Base-by-base conservation (phyloP, 768 basidiomycete genomes). In the Termitomyces eurrhizus region DNA sequence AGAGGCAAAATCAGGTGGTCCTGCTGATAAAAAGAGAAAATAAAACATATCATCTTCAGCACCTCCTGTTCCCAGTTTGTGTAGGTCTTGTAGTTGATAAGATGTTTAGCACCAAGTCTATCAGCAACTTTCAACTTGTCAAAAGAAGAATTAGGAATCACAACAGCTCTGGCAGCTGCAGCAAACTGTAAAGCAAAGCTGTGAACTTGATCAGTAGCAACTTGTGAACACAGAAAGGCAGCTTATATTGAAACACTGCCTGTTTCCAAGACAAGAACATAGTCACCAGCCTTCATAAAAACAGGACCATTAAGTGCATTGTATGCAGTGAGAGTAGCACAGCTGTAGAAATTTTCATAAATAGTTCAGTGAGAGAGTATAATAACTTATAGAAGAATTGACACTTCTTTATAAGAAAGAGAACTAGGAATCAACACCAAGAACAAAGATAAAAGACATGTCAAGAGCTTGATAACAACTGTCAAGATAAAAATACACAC, bases 131-230 rank as follows among this genome's bases (percentile, higher is more conserved):
- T 75, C 16, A 88, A 75, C 65, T 90, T 90, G 64, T 88, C 85
- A 0, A 84, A 85, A 0, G 86, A 88, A 0, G 87, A 88, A 0
- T 87, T 89, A 32, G 79, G 77, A 64, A 90, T 87, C 59, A 88
- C 86, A 1, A 72, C 80, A 2, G 86, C 87, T 39, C 87, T 87
- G 8, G 83, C 77, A 2, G 84, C 82, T 46, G 85, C 77, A 2
- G 87, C 86, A 48, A 90, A 70, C 70, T 88, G 84, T 3, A 82
- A 72, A 2, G 76, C 86, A 65, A 83, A 86, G 44, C 84, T 81
- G 48, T 37, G 6, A 41, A 39, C 4, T n/a, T 13, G 0, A 45
- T 49, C 32, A 60, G 52, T 53, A 26, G 13, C 3, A 18, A 18
- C 2, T 32, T 11, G 16, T 37, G 12, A 26, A 21, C 11, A 52